These are phyloP conservation scores for Monosporascus ibericus DNA, from an alignment of 2,329 filamentous ascomycete genomes.

Conservation along the genomic window DNA sequence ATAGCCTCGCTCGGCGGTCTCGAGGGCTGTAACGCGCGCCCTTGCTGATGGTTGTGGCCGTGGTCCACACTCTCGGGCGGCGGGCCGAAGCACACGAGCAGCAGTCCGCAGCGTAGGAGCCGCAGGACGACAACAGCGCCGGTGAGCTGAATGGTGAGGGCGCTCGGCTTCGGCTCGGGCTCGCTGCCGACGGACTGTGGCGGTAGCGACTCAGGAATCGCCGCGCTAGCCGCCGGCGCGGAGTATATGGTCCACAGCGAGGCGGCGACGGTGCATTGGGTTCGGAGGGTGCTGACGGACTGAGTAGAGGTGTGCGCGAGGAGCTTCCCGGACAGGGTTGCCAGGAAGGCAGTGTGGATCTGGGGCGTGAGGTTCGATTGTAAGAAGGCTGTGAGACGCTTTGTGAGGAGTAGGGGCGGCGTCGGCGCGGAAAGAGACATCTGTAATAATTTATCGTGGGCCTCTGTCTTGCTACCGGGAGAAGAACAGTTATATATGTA, in stretches of 20 bases:
- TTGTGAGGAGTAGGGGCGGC: constrained; percentile 58
- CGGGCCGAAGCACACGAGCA: constrained; percentile 56
- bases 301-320: constrained; percentile 55
- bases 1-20: constrained; percentile 16
- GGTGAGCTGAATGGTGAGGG: constrained; percentile 53
- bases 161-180: constrained; percentile 22
- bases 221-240: constrained; percentile 30
- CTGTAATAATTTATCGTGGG: not conserved
- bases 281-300: constrained; percentile 51
- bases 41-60: constrained; percentile 3
- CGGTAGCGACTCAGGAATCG: constrained; percentile 37
- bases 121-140: constrained; percentile 55
- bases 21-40: constrained; percentile 6
- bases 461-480: not conserved
- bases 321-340: constrained; percentile 55
- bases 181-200: constrained; percentile 3
- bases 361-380: constrained; percentile 50
- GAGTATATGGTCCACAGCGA: constrained; percentile 56
- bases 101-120: constrained; percentile 49
- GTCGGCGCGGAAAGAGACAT: constrained; percentile 31
- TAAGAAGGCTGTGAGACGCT: constrained; percentile 58
- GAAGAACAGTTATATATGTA: not conserved
- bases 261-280: constrained; percentile 58
- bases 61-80: constrained; percentile 22
- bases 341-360: constrained; percentile 54